phyloP scores from a whole-genome alignment of 139 green algal species.

The Chlamydomonas eustigma region DNA sequence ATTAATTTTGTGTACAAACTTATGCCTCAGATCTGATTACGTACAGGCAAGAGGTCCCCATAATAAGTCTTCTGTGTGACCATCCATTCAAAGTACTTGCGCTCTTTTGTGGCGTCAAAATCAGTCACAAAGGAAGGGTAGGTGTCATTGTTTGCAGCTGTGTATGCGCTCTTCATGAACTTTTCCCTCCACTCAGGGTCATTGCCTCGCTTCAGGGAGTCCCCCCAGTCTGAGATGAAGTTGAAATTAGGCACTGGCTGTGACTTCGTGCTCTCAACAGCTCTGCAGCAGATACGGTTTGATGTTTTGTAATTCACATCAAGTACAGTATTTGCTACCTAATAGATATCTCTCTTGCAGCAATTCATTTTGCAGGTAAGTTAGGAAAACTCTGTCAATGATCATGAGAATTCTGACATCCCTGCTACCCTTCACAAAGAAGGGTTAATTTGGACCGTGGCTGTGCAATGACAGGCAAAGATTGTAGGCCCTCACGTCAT shows the following conservation, averaged over 20 bases:
- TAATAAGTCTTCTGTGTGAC: slow-evolving; percentile 28
- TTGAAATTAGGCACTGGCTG: slow-evolving; percentile 25
- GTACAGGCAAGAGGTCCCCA: slow-evolving; percentile 21
- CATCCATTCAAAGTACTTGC: slow-evolving; percentile 32
- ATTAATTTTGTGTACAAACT: too few relatives aligned
- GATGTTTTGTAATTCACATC: background rate
- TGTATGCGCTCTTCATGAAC: slow-evolving; percentile 27
- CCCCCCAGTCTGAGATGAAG: slow-evolving; percentile 27
- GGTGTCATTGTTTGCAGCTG: slow-evolving; percentile 28
- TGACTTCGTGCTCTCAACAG: slow-evolving; percentile 7
- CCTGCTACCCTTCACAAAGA: background rate
- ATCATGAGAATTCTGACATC: too few relatives aligned
- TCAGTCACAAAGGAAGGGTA: background rate
- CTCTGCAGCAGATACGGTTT: background rate
- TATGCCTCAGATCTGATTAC: too few relatives aligned
- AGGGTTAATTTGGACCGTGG: too few relatives aligned
- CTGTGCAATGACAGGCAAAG: too few relatives aligned
- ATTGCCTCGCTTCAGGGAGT: slow-evolving; percentile 21
- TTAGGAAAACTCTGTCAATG: too few relatives aligned
- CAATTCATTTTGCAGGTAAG: background rate
- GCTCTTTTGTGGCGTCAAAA: background rate
- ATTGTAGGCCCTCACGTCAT: too few relatives aligned
- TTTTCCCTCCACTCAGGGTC: background rate
- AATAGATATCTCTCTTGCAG: too few relatives aligned
- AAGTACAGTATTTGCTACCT: too few relatives aligned